Percentiles rank a stretch among this genome's conserved stretches.
Evolutionary conservation across 2,329 filamentous ascomycete genomes (phyloP).

Genomic region (Fusarium sp.): DNA sequence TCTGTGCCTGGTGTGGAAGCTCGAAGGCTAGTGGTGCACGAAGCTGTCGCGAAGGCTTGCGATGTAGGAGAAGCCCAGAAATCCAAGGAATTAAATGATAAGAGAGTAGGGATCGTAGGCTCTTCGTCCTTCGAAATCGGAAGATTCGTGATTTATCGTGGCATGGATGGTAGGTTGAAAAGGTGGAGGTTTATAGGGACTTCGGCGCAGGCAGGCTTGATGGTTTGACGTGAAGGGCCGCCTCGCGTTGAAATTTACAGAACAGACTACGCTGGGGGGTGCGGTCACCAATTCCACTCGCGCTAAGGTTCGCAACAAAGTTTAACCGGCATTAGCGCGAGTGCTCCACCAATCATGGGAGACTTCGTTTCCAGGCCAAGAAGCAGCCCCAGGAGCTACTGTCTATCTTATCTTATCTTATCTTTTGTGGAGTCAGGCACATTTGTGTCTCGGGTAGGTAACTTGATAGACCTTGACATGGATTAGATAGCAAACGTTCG

Average conservation of each 20-base stretch:
- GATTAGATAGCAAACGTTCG: too few species aligned
- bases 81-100: background rate
- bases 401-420: too few species aligned
- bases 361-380: background rate
- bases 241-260: constrained; percentile 60
- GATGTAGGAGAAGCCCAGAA: constrained; percentile 16
- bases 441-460: background rate
- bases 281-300: constrained; percentile 58
- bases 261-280: constrained; percentile 57
- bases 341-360: constrained; percentile 6
- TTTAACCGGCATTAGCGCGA: constrained; percentile 52
- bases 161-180: background rate
- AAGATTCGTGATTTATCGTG: background rate
- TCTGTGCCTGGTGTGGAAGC: constrained; percentile 36
- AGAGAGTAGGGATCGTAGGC: too few species aligned
- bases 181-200: constrained; percentile 8
- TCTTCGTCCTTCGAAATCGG: background rate
- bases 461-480: background rate
- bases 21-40: constrained; percentile 40
- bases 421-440: background rate
- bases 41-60: constrained; percentile 42
- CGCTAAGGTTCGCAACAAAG: constrained; percentile 58
- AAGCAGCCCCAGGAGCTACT: too few species aligned
- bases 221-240: constrained; percentile 43
- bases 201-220: constrained; percentile 21